Evolutionary conservation across 2,329 filamentous ascomycete species (phyloP).

Genomic region (Fonsecaea monophora): DNA sequence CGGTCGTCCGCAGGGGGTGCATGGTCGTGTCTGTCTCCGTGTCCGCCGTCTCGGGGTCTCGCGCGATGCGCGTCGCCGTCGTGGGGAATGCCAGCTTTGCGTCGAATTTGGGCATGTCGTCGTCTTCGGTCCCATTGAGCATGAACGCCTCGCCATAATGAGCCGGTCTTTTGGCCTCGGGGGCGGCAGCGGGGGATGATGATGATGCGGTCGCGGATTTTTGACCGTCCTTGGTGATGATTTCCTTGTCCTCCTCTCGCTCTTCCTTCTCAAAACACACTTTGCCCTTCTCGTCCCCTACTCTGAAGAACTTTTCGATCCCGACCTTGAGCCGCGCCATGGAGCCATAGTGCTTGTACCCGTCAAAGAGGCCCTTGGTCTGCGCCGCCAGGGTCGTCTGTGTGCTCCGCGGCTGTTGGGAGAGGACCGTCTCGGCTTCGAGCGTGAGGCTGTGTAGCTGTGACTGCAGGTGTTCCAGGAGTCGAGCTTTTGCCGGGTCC

Average conservation of each 20-base stretch:
- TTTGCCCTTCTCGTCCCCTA: slow-evolving; percentile 23
- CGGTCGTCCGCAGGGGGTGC: slow-evolving; percentile 29
- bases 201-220: neutral
- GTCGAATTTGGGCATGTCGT: slow-evolving; percentile 24
- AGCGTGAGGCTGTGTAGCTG: slow-evolving; percentile 30
- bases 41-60: neutral
- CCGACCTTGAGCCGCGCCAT: slow-evolving; percentile 32
- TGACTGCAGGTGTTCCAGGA: slow-evolving; percentile 24
- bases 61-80: neutral
- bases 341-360: slow-evolving; percentile 36
- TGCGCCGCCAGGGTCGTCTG: slow-evolving; percentile 28
- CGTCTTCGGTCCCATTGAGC: slow-evolving; percentile 28
- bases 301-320: slow-evolving; percentile 31
- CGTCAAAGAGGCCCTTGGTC: slow-evolving; percentile 32
- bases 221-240: neutral
- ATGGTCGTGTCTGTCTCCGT: slow-evolving; percentile 1
- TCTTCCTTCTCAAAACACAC: slow-evolving; percentile 18
- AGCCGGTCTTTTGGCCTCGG: slow-evolving; percentile 11
- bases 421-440: slow-evolving; percentile 33
- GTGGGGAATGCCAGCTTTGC: slow-evolving; percentile 3
- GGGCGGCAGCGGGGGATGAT: no score
- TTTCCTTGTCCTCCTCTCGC: slow-evolving; percentile 6
- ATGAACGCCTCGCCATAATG: slow-evolving; percentile 32
- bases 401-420: slow-evolving; percentile 32
- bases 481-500: slow-evolving; percentile 8